These are phyloP conservation scores for Fusarium oligoseptatum DNA, from an alignment of 2,329 filamentous ascomycete species.

Conservation along the genomic window DNA sequence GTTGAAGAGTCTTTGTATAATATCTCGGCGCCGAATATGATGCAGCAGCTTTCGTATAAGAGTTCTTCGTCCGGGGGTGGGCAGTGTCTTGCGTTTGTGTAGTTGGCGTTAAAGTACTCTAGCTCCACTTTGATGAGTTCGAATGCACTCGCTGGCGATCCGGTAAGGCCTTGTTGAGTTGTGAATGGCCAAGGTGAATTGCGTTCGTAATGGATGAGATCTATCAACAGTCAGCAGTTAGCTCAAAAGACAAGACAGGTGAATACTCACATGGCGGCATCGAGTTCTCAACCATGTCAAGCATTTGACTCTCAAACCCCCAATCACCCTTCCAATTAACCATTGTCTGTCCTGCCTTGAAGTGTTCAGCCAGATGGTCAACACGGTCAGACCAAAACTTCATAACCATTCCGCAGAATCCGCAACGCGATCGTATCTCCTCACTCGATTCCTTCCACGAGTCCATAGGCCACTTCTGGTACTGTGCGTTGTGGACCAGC, in stretches of 20 bases:
- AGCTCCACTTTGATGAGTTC: slow-evolving; percentile 52
- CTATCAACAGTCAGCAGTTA: neutral
- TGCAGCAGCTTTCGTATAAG: slow-evolving; percentile 40
- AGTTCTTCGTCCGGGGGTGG: slow-evolving; percentile 33
- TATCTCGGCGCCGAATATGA: slow-evolving; percentile 44
- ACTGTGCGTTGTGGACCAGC: neutral
- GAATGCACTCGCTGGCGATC: slow-evolving; percentile 46
- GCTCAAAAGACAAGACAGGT: too few relatives aligned
- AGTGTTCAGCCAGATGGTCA: slow-evolving; percentile 56
- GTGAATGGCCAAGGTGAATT: slow-evolving; percentile 51
- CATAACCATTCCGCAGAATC: slow-evolving; percentile 54
- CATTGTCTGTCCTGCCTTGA: slow-evolving; percentile 42
- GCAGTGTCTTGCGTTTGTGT: slow-evolving; percentile 19
- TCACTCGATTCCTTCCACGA: slow-evolving; percentile 49
- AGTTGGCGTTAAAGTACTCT: slow-evolving; percentile 38
- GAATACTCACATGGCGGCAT: slow-evolving; percentile 51
- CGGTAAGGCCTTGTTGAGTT: slow-evolving; percentile 25
- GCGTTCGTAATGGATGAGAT: slow-evolving; percentile 56
- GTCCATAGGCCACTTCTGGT: slow-evolving; percentile 57
- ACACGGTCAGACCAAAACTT: slow-evolving; percentile 52
- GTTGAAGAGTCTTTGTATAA: neutral
- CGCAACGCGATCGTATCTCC: slow-evolving; percentile 50
- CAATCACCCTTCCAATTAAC: neutral
- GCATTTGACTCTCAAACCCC: slow-evolving; percentile 50
- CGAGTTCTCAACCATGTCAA: slow-evolving; percentile 55